Conservation (phyloP, 768 basidiomycete genomes). For the Calocera cornea region DNA sequence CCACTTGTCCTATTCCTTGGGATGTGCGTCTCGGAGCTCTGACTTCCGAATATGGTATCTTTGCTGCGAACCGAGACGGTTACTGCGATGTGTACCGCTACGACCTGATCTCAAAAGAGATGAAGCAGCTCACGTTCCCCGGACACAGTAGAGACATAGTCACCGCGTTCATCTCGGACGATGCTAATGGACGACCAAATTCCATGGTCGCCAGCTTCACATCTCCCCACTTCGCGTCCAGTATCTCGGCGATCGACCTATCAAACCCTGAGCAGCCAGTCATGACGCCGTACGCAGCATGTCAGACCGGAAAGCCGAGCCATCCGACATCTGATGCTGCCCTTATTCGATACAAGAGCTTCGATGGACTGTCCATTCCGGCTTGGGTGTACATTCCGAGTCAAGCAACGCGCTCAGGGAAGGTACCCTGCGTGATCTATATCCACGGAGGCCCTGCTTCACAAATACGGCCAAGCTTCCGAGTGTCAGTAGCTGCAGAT, state of each 20-base stretch:
- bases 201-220: constrained; percentile 25
- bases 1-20: constrained; percentile 29
- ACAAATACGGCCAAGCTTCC: constrained; percentile 16
- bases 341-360: constrained; percentile 30
- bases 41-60: constrained; percentile 21
- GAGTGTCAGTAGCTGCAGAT: constrained; percentile 18
- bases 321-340: constrained; percentile 20
- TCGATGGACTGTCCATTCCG: constrained; percentile 31
- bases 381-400: constrained; percentile 33
- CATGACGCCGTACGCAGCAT: constrained; percentile 22
- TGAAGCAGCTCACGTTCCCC: background rate
- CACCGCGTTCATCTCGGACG: constrained; percentile 17
- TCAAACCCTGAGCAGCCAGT: constrained; percentile 21
- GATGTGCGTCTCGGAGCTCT: constrained; percentile 21
- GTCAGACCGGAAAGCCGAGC: constrained; percentile 18
- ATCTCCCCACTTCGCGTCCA: constrained; percentile 24
- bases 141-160: background rate
- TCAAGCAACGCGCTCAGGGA: constrained; percentile 7
- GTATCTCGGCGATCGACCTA: constrained; percentile 26
- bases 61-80: constrained; percentile 30
- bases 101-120: background rate
- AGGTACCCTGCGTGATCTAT: constrained; percentile 25
- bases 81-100: constrained; percentile 20
- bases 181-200: constrained; percentile 24
- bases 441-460: constrained; percentile 32